Conservation (phyloP, 2,329 filamentous ascomycete genomes). For the Rhexocercosporidium sp. region DNA sequence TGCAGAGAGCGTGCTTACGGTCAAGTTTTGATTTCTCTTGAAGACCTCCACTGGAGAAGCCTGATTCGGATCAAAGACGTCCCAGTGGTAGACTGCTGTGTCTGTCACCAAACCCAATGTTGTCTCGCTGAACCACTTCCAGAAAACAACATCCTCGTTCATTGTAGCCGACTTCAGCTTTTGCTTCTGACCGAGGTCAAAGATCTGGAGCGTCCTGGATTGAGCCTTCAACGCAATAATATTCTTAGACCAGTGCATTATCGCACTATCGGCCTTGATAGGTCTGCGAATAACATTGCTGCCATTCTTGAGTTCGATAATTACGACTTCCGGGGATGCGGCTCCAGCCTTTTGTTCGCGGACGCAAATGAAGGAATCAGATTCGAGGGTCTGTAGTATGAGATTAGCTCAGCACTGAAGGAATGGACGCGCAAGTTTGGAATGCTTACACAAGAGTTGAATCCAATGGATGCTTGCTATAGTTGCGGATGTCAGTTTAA, state of each 20-base stretch:
- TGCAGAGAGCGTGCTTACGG: constrained; percentile 59
- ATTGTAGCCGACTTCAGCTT: constrained; percentile 97
- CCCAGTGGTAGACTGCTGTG: constrained; percentile 93
- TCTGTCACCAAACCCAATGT: constrained; percentile 91
- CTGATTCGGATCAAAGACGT: constrained; percentile 86
- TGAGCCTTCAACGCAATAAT: constrained; percentile 97
- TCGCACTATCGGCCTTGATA: constrained; percentile 99
- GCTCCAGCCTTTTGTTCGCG: constrained; percentile 89
- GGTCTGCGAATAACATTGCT: constrained; percentile 94
- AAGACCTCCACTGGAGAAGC: constrained; percentile 87
- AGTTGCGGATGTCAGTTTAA: constrained; percentile 42
- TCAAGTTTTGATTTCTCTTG: constrained; percentile 89
- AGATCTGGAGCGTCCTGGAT: constrained; percentile 93
- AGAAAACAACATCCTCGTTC: constrained; percentile 97
- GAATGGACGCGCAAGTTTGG: constrained; percentile 20
- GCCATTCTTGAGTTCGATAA: constrained; percentile 95
- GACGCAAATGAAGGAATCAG: constrained; percentile 94
- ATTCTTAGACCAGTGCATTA: constrained; percentile 98
- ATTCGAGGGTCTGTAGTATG: constrained; percentile 86
- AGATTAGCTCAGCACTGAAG: constrained; percentile 21
- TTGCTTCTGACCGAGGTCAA: constrained; percentile 89
- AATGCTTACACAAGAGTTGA: constrained; percentile 80
- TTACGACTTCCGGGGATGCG: constrained; percentile 90
- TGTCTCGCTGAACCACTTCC: constrained; percentile 97
- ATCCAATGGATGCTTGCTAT: constrained; percentile 76